Evolutionary conservation across 2,329 filamentous ascomycete species (phyloP), one percentile per base, ranked within the genome.

Genomic region (Hypoxylon sp.): DNA sequence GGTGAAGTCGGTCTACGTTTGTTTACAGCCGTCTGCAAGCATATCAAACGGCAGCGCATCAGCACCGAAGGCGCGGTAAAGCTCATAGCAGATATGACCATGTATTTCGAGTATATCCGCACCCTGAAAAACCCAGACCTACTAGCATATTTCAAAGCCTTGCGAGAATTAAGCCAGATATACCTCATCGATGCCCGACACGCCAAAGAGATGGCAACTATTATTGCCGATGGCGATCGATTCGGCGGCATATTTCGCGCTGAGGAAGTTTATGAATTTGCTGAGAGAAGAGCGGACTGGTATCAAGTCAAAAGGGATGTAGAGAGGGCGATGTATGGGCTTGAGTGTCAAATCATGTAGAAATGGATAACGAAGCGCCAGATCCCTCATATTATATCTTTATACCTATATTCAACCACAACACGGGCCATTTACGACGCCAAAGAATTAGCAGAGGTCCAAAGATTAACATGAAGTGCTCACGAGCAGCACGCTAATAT

Each of bases 231-330:
- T 78, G 90, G 89, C 0, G 92, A 95, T 77, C 88, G 95, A 2
- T 99, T 98, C 78, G 88, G 92, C 26, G 96, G 96, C 11, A 92
- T 99, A 53, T 98, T 98, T 77, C 88, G 94, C 19, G 93, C 95
- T 0, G 96, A 99, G 80, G 96, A 99, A 83, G 96, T 98, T 3
- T 97, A 97, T 76, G 95, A 98, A 83, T 99, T 97, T 83, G 96
- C 95, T 1, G 94, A 98, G 81, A 85, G 96, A 73, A 85, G 96
- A 73, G 94, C 94, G 54, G 96, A 99, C 82, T 99, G 96, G 96
- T 97, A 96, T 78, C 87, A 91, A 74, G 93, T 99, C 10, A 92
- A 92, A 82, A 89, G 88, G 71, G 90, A 94, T 70, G 96, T 99
- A 5, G 96, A 99, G 84, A 91, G 92, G 81, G 94, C 94, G 69